A percentile compares a stretch with the other conserved stretches of the same genome.
Evolutionary conservation across 257 asterid genomes (phyloP).

Genomic region (Nyctanthes arbortristis): DNA sequence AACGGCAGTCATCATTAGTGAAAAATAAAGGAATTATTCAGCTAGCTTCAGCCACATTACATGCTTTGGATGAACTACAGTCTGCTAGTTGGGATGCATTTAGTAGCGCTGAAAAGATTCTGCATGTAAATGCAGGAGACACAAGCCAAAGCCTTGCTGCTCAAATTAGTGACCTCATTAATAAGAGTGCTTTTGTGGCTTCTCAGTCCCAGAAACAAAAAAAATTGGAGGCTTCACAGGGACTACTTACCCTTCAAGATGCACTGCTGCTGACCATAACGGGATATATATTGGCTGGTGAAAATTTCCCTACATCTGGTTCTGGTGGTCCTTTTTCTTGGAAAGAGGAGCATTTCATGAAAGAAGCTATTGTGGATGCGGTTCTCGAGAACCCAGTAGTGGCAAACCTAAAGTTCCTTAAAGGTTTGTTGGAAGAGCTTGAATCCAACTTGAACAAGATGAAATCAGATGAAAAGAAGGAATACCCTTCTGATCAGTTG

Average conservation of each 20-base stretch:
- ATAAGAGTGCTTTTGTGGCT: slow-evolving; percentile 67
- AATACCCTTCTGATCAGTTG: slow-evolving; percentile 35
- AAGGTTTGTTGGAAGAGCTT: slow-evolving; percentile 66
- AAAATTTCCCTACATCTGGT: slow-evolving; percentile 91
- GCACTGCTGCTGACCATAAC: slow-evolving; percentile 72
- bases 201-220: slow-evolving; percentile 40
- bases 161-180: slow-evolving; percentile 91
- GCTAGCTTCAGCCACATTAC: slow-evolving; percentile 73
- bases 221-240: slow-evolving; percentile 42
- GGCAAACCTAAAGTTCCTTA: slow-evolving; percentile 69
- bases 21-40: slow-evolving; percentile 88
- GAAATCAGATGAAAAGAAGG: slow-evolving; percentile 46
- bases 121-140: slow-evolving; percentile 89
- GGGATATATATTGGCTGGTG: slow-evolving; percentile 92
- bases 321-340: slow-evolving; percentile 93
- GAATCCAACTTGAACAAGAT: slow-evolving; percentile 49
- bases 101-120: slow-evolving; percentile 86
- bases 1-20: slow-evolving; percentile 53
- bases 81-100: slow-evolving; percentile 89
- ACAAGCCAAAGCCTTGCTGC: slow-evolving; percentile 97
- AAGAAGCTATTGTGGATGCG: slow-evolving; percentile 93
- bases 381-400: slow-evolving; percentile 75
- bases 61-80: slow-evolving; percentile 62
- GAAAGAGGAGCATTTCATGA: slow-evolving; percentile 99
- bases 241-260: slow-evolving; percentile 72